Conservation (phyloP, 345 rosid species). For the Schrenkiella parvula region DNA sequence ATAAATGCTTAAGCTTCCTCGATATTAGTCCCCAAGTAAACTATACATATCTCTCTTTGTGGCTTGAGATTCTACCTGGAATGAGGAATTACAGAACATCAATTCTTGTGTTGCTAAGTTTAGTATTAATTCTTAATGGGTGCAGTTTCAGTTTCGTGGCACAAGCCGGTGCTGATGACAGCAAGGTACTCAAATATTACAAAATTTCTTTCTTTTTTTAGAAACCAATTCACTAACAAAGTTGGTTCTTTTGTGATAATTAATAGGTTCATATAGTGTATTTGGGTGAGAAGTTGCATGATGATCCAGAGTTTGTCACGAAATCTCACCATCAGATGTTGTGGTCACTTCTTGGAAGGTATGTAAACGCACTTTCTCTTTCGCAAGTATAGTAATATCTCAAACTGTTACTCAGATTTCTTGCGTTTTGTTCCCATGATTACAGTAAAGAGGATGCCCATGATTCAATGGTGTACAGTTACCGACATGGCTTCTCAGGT, state of each 20-base stretch:
- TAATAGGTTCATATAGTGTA: conserved; percentile 37
- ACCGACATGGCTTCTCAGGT: conserved; percentile 46
- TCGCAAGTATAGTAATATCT: not conserved
- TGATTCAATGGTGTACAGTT: conserved; percentile 45
- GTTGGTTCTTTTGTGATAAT: not conserved
- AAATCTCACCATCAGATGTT: conserved; percentile 36
- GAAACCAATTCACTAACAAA: not conserved
- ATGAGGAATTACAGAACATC: not conserved
- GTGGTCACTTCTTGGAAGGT: conserved; percentile 34
- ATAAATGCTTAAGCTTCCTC: not conserved
- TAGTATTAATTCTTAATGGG: not conserved
- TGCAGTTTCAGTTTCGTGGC: not conserved
- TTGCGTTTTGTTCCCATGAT: not conserved
- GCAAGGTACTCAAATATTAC: conserved; percentile 3
- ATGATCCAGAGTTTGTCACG: conserved; percentile 32
- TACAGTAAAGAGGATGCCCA: conserved; percentile 40
- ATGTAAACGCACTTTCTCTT: not conserved
- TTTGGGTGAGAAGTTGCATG: conserved; percentile 36
- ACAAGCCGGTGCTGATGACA: not conserved
- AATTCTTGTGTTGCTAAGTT: not conserved
- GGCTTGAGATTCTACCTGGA: not conserved
- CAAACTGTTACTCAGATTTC: conserved; percentile 6
- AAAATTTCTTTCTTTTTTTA: not conserved
- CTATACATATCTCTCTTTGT: not conserved
- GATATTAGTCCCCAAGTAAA: not conserved